Conservation (phyloP, 768 basidiomycete species). For the Suillus discolor region DNA sequence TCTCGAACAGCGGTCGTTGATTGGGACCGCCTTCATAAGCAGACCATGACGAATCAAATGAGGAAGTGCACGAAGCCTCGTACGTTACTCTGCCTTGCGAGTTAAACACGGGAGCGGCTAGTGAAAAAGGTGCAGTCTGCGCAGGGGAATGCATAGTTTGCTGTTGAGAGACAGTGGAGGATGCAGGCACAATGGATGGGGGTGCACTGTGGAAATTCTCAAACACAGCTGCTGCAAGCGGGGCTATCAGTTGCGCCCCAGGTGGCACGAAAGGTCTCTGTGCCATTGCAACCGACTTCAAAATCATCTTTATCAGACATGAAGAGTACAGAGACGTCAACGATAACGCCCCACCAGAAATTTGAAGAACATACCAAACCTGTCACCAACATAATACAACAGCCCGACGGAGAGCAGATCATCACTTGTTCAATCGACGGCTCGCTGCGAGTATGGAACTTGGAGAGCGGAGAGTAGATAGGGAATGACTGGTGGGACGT, state of each 20-base stretch:
- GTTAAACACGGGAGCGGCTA: background rate
- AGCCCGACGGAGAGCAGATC: too few relatives aligned
- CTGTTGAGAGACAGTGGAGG: background rate
- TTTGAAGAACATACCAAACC: too few relatives aligned
- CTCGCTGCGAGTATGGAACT: too few relatives aligned
- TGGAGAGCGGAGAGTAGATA: too few relatives aligned
- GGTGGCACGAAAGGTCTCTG: conserved; percentile 3
- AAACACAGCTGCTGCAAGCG: conserved; percentile 13
- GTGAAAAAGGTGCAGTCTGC: background rate
- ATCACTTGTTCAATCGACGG: too few relatives aligned
- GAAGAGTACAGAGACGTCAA: too few relatives aligned
- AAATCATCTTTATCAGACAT: too few relatives aligned
- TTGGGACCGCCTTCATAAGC: conserved; percentile 18
- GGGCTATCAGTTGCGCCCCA: conserved; percentile 24
- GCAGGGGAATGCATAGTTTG: conserved; percentile 1
- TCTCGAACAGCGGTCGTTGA: background rate
- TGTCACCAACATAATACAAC: too few relatives aligned
- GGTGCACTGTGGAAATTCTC: conserved; percentile 10
- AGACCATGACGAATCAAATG: conserved; percentile 8
- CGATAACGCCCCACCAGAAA: too few relatives aligned
- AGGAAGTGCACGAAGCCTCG: background rate
- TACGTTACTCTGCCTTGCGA: conserved; percentile 4
- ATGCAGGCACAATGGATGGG: background rate
- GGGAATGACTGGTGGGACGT: too few relatives aligned
- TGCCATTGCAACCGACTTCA: too few relatives aligned